phyloP scores from a whole-genome alignment of 345 rosid genomes.

The Streptanthus diversifolius region DNA sequence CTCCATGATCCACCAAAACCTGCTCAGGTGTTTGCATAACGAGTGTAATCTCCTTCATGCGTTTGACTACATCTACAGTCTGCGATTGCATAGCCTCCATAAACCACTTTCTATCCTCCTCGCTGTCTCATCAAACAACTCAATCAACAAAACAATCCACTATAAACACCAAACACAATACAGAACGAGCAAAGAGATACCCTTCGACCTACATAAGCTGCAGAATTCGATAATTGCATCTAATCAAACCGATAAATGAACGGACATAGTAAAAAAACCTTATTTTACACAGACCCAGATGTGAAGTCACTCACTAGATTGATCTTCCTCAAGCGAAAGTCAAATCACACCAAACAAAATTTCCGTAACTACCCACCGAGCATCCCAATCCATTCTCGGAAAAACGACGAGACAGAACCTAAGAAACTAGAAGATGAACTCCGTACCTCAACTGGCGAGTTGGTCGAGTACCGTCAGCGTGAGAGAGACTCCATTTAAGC shows the following conservation, averaged over 20 bases:
- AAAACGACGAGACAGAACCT: not conserved
- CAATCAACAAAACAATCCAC: conserved; percentile 16
- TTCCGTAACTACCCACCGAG: not conserved
- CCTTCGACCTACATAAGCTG: not conserved
- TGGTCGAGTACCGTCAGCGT: conserved; percentile 74
- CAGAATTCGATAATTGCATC: not conserved
- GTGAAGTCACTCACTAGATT: not conserved
- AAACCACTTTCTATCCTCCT: conserved; percentile 95
- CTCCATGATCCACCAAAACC: conserved; percentile 82
- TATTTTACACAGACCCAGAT: not conserved
- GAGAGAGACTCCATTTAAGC: conserved; percentile 89
- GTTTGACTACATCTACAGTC: conserved; percentile 68
- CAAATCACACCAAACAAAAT: not conserved
- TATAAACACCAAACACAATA: not conserved
- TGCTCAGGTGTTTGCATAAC: conserved; percentile 84
- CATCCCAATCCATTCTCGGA: not conserved
- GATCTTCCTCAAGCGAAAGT: not conserved
- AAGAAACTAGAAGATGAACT: not conserved
- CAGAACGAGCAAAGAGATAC: not conserved
- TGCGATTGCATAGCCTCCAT: conserved; percentile 98
- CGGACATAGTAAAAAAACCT: not conserved
- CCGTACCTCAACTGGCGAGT: conserved; percentile 66
- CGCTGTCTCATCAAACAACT: conserved; percentile 41
- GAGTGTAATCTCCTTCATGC: conserved; percentile 92
- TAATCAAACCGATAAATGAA: not conserved